Base-by-base conservation (phyloP, 1,284 basidiomycete genomes). In the Pseudozyma hubeiensis region DNA sequence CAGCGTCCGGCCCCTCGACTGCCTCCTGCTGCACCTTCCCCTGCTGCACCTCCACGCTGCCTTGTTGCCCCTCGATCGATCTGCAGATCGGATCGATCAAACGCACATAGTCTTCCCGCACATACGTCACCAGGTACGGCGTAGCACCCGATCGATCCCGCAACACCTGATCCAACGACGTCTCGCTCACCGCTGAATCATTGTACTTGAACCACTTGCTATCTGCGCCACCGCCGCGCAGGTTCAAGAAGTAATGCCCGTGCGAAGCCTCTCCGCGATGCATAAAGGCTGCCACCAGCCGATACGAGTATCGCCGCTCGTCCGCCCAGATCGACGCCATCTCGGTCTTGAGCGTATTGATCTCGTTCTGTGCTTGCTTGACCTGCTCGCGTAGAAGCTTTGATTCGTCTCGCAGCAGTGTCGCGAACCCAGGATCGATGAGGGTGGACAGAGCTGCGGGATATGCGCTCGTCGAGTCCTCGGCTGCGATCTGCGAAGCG, bases 201-300 rank as follows among this genome's bases (percentile, higher is more conserved):
- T 84, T 84, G 68, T 78, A 79, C 58, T 77, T 78, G 69, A 77
- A 75, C 82, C 82, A 84, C 34, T 51, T 64, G 34, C 49, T 45
- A 16, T 52, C 48, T n/a, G 37, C 29, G 3, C 58, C 40, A 1
- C 49, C 57, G 1, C 66, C 64, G 29, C 81, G 67, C 62, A 81
- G 70, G 51, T 82, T 75, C 11, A 84, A 34, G 53, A 81, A 84
- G 64, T 83, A 83, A 61, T 84, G 82, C 9, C 82, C 82, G 56
- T 83, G 81, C 16, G 75, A 74, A 16, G 82, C 82, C 41, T 84
- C 81, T 33, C 82, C 81, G 14, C 96, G 91, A 85, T 99, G 96
- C 78, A 98, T 93, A 86, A 98, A 99, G 13, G 98, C 95, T 13
- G 93, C 93, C 0, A 93, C 94, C 43, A 99, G 88, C 80, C 96